Evolutionary conservation across 2,329 filamentous ascomycete genomes (phyloP).

Genomic region (Clonostachys solani): DNA sequence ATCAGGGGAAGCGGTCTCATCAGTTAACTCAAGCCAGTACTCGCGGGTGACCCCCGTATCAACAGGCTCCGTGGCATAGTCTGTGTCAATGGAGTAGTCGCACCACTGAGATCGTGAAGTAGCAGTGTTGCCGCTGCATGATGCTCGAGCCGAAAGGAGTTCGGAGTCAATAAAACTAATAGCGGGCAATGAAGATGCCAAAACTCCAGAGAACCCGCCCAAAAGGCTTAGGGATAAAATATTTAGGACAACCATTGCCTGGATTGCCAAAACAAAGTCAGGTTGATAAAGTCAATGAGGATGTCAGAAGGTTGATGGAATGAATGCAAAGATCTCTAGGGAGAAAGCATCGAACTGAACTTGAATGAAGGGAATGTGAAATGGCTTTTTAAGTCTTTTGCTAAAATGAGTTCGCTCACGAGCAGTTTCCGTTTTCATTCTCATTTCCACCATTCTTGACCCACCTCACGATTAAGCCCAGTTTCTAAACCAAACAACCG

Average conservation of each 20-base stretch:
- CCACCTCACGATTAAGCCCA: too few relatives aligned
- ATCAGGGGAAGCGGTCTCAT: constrained; percentile 37
- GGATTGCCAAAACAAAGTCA: not conserved
- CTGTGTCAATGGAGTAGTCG: constrained; percentile 40
- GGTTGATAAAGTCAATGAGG: not conserved
- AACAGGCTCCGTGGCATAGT: constrained; percentile 33
- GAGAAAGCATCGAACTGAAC: too few relatives aligned
- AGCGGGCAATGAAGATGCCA: too few relatives aligned
- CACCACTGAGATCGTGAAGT: constrained; percentile 35
- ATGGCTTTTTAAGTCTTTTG: too few relatives aligned
- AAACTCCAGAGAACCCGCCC: not conserved
- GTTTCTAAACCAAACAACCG: too few relatives aligned
- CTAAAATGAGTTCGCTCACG: too few relatives aligned
- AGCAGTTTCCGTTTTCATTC: too few relatives aligned
- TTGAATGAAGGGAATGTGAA: too few relatives aligned
- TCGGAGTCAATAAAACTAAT: not conserved
- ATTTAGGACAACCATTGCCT: not conserved
- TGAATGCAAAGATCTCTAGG: too few relatives aligned
- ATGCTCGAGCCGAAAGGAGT: constrained; percentile 1
- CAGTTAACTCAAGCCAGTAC: constrained; percentile 36
- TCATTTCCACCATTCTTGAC: too few relatives aligned
- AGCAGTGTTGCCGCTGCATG: constrained; percentile 19
- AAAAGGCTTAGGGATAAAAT: not conserved
- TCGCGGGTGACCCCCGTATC: constrained; percentile 47
- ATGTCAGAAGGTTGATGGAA: not conserved